A percentile compares a stretch with the other conserved stretches of the same genome.
These are phyloP conservation scores for Trichophyton schoenleinii DNA, from an alignment of 2,329 filamentous ascomycete species.

Conservation along the genomic window DNA sequence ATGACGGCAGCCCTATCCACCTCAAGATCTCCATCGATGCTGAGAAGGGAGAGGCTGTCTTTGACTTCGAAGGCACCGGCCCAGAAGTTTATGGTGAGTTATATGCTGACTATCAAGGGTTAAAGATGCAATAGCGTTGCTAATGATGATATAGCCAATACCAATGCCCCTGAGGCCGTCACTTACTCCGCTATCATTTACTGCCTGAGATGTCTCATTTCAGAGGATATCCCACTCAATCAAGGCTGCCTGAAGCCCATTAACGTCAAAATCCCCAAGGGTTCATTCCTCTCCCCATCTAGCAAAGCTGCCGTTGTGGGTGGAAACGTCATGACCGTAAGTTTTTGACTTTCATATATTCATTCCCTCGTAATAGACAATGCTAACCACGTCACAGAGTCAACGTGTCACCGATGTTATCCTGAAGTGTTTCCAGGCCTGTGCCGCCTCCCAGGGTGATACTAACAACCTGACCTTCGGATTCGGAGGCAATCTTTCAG, in stretches of 20 bases:
- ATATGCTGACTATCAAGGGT: background rate
- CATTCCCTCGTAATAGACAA: background rate
- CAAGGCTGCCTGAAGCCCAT: constrained; percentile 69
- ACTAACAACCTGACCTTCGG: constrained; percentile 71
- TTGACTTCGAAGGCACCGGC: constrained; percentile 66
- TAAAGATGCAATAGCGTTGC: background rate
- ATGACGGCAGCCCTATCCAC: constrained; percentile 66
- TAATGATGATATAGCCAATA: constrained; percentile 40
- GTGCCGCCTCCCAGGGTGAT: constrained; percentile 62
- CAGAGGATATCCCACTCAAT: constrained; percentile 66
- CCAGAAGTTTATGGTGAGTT: constrained; percentile 55
- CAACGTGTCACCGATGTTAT: constrained; percentile 69
- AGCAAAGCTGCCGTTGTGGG: constrained; percentile 64
- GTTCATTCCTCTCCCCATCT: constrained; percentile 59
- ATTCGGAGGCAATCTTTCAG: constrained; percentile 53
- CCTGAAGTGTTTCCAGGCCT: constrained; percentile 61
- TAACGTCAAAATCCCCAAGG: constrained; percentile 55
- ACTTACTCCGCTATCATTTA: constrained; percentile 74
- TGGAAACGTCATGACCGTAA: constrained; percentile 60
- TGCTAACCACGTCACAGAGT: constrained; percentile 23
- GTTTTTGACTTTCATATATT: background rate
- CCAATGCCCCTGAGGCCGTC: constrained; percentile 65
- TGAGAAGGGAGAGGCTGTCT: constrained; percentile 57
- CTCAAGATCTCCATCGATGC: constrained; percentile 60
- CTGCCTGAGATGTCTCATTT: constrained; percentile 62